These are phyloP conservation scores for Chaetomiaceae sp. DNA, from an alignment of 2,329 filamentous ascomycete genomes.

Conservation along the genomic window DNA sequence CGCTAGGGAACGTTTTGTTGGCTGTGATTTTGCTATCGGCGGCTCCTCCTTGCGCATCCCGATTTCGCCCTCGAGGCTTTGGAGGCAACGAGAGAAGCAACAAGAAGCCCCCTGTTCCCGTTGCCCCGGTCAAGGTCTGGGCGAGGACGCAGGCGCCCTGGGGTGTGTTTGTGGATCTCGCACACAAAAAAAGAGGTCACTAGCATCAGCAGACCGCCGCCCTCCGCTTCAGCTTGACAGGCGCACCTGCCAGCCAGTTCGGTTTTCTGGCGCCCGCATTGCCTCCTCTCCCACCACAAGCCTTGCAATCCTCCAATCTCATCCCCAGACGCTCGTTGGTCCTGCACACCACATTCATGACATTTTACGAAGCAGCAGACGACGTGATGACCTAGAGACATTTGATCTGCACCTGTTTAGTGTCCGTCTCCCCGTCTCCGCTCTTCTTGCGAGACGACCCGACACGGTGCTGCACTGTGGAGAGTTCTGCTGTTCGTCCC, in stretches of 20 bases:
- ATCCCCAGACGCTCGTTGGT: not conserved
- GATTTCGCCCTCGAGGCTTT: too few relatives aligned
- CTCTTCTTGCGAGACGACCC: constrained; percentile 9
- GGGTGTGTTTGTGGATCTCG: constrained; percentile 8
- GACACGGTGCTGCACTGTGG: constrained; percentile 15
- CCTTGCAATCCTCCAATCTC: constrained; percentile 3
- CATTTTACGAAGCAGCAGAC: constrained; percentile 17
- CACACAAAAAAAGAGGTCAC: constrained; percentile 24
- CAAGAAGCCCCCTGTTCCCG: not conserved
- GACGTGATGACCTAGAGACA: constrained; percentile 20
- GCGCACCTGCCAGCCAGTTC: constrained; percentile 16
- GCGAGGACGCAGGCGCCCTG: not conserved
- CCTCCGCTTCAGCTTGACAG: constrained; percentile 14
- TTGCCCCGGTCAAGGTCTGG: not conserved
- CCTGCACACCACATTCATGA: constrained; percentile 19
- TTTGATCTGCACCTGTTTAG: constrained; percentile 9
- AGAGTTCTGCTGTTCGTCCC: constrained; percentile 12
- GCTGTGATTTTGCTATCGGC: too few relatives aligned
- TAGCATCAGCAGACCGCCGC: constrained; percentile 19
- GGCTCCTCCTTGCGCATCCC: too few relatives aligned
- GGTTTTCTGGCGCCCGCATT: constrained; percentile 18
- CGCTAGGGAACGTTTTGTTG: not conserved
- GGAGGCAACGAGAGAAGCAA: too few relatives aligned
- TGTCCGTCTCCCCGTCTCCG: constrained; percentile 13
- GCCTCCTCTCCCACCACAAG: constrained; percentile 12